Base-by-base conservation (phyloP, 805 yeast genomes). In the Lipomyces starkeyi region DNA sequence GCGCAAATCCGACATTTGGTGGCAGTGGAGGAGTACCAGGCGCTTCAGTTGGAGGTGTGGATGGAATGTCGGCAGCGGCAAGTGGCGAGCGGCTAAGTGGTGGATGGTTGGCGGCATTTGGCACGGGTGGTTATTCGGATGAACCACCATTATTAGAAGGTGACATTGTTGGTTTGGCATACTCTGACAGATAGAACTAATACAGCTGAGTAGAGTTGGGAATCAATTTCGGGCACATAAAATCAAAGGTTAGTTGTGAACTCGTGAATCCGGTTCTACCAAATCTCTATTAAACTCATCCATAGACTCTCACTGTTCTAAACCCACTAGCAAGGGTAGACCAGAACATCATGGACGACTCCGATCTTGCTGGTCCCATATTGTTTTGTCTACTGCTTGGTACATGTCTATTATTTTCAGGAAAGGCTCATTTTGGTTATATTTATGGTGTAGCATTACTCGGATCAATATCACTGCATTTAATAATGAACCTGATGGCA, bases 341-440 rank as follows among this genome's bases (percentile, higher is more conserved):
- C 59, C 87, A 88, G 53, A 95, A 92, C 73, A 88, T 88, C 47
- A 86, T 91, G 86, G 87, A 88, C 63, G 99, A 94, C 78, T 85
- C 95, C 32, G 99, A 95, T 77, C 83, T 95, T 73, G 98, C 98
- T 0, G 99, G 99, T 0, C 99, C 99, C 0, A 83, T 95, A 40
- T 80, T 95, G 54, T 95, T 94, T 78, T 94, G 94, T 75, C 81
- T 95, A 62, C 79, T 92, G 65, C 94, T 94, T 76, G 99, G 97
- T 25, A 85, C 93, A 0, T 87, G 90, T 68, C 81, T 95, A 63
- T 81, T 94, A 61, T 82, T 93, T 57, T 77, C 97, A 0, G 98
- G 99, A 4, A 95, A 94, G 78, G 91, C 94, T 17, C 98, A 95
- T 78, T 95, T 95, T 77, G 98, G 98, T 1, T 95, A 95, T 78